Conservation (phyloP, 2,329 filamentous ascomycete species). For the Aureobasidium sp. region DNA sequence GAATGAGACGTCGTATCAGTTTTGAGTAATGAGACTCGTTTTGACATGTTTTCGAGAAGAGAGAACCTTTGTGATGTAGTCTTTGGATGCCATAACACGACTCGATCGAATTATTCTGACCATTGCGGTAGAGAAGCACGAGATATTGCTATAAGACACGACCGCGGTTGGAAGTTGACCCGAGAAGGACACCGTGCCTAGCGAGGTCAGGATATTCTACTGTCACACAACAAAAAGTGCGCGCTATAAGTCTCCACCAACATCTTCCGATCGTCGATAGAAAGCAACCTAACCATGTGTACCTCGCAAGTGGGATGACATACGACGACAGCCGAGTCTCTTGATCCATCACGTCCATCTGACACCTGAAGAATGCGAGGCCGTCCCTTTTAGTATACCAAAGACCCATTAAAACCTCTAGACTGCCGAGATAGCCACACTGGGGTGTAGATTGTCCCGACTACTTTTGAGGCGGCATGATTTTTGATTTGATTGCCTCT, state of each 20-base stretch:
- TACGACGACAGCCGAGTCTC: background rate
- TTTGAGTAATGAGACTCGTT: no score
- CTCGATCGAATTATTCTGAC: no score
- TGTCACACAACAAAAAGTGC: background rate
- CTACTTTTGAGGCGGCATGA: constrained; percentile 1
- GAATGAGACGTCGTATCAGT: no score
- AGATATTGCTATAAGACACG: no score
- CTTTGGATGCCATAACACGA: no score
- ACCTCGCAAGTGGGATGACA: background rate
- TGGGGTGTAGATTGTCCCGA: background rate
- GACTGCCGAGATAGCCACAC: background rate
- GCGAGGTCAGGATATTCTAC: background rate
- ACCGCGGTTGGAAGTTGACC: no score
- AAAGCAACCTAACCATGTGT: background rate
- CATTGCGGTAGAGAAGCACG: no score
- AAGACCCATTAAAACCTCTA: background rate
- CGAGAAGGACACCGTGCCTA: no score
- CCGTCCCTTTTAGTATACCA: background rate
- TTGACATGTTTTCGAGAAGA: no score
- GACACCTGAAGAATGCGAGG: background rate
- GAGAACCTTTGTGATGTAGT: no score
- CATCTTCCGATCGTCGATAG: background rate
- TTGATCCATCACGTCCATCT: background rate
- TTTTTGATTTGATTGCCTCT: constrained; percentile 10
- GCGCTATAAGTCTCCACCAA: background rate